Evolutionary conservation across 805 yeast genomes (phyloP).

Genomic region (Saturnispora dispora): DNA sequence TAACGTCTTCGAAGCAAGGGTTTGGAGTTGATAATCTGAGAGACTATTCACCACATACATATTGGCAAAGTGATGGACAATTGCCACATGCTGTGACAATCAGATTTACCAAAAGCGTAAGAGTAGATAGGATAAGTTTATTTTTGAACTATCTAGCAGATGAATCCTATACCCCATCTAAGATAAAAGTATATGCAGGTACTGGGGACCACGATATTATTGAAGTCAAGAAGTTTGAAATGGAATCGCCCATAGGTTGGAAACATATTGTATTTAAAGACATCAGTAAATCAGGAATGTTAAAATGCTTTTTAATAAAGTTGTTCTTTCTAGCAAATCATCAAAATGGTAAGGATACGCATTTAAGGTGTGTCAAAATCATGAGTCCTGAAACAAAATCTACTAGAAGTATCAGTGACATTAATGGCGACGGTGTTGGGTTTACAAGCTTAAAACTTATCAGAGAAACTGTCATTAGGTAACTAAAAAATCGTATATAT

Average conservation of each 20-base stretch:
- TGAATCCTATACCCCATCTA: slow-evolving; percentile 88
- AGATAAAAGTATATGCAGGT: slow-evolving; percentile 59
- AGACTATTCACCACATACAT: slow-evolving; percentile 61
- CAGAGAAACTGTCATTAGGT: slow-evolving; percentile 28
- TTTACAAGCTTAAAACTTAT: slow-evolving; percentile 27
- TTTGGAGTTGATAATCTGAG: slow-evolving; percentile 64
- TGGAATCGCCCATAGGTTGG: slow-evolving; percentile 75
- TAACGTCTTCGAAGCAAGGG: slow-evolving; percentile 67
- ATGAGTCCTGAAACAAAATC: slow-evolving; percentile 33
- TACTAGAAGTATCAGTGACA: slow-evolving; percentile 17
- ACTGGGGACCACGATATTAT: slow-evolving; percentile 69
- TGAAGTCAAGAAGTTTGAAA: slow-evolving; percentile 51
- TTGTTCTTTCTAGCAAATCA: slow-evolving; percentile 65
- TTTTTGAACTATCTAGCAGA: slow-evolving; percentile 66
- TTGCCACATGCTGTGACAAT: slow-evolving; percentile 80
- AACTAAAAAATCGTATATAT: neutral
- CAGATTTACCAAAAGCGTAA: slow-evolving; percentile 70
- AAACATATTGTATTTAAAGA: slow-evolving; percentile 51
- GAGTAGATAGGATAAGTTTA: slow-evolving; percentile 56
- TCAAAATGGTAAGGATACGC: slow-evolving; percentile 95
- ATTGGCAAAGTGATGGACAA: slow-evolving; percentile 93
- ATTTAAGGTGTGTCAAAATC: slow-evolving; percentile 65
- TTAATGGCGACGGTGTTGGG: slow-evolving; percentile 20
- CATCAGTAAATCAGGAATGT: slow-evolving; percentile 42
- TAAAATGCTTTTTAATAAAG: slow-evolving; percentile 60